Percentiles rank a stretch among this genome's conserved stretches.
Conservation (phyloP, 352 stramenopile species). For the Pythium phragmiticola region DNA sequence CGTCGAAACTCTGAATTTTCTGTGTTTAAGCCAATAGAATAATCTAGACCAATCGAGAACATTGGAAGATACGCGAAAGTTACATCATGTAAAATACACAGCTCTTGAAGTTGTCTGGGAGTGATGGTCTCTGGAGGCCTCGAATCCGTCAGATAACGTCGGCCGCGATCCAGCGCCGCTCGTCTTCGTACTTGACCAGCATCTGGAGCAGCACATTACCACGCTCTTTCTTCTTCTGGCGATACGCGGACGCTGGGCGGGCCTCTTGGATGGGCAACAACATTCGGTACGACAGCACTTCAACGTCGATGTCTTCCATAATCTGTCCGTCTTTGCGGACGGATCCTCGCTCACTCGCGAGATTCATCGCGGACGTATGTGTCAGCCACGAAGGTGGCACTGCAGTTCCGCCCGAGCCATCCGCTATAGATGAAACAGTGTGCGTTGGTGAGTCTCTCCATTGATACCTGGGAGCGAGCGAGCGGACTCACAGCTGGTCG, state of each 20-base stretch:
- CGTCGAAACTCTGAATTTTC: constrained; percentile 1
- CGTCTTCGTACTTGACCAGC: constrained; percentile 41
- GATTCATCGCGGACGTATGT: background rate
- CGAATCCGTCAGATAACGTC: constrained; percentile 7
- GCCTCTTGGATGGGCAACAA: constrained; percentile 52
- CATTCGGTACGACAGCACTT: constrained; percentile 60
- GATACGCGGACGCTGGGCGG: constrained; percentile 41
- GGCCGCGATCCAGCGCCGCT: constrained; percentile 14
- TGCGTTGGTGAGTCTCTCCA: background rate
- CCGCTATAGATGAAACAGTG: background rate
- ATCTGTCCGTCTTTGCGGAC: constrained; percentile 35
- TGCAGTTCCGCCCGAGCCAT: background rate
- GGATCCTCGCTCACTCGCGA: constrained; percentile 11
- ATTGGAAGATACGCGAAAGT: background rate
- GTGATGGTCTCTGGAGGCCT: constrained; percentile 12
- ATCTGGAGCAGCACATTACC: constrained; percentile 63
- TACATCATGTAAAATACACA: constrained; percentile 10
- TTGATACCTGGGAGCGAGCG: background rate
- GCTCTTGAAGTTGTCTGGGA: constrained; percentile 26
- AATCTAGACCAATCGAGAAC: constrained; percentile 18
- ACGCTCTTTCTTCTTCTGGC: constrained; percentile 31
- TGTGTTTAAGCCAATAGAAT: constrained; percentile 20
- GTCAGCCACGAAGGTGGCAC: background rate
- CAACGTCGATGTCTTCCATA: constrained; percentile 37
- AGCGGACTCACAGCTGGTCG: constrained; percentile 19